phyloP scores from a whole-genome alignment of 192 early-diverging fungal species.

The Tieghemiomyces parasiticus region DNA sequence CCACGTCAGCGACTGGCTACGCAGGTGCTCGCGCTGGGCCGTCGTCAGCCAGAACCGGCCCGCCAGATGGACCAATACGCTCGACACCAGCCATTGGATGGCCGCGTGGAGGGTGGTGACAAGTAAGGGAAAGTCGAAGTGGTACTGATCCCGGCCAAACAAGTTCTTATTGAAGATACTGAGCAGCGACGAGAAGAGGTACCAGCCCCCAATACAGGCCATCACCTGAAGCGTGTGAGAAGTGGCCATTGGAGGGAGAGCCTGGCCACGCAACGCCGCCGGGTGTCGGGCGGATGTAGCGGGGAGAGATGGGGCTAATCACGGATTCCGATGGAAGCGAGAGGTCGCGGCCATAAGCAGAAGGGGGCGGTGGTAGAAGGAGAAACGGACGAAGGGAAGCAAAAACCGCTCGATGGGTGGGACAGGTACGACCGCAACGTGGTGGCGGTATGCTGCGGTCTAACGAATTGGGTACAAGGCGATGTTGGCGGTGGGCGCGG shows the following conservation, averaged over 20 bases:
- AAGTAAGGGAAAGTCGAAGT: conserved; percentile 65
- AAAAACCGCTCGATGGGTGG: too few relatives aligned
- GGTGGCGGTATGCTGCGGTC: too few relatives aligned
- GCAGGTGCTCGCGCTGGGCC: conserved; percentile 15
- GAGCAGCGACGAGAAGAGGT: conserved; percentile 54
- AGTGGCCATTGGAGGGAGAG: neutral
- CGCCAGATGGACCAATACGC: conserved; percentile 29
- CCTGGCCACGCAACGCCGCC: neutral
- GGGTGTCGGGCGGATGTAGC: neutral
- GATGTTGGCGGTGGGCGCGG: too few relatives aligned
- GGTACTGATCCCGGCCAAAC: conserved; percentile 52
- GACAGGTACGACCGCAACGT: too few relatives aligned
- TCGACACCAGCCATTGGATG: conserved; percentile 52
- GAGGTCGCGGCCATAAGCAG: neutral
- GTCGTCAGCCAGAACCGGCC: conserved; percentile 17
- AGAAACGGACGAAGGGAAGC: too few relatives aligned
- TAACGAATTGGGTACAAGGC: too few relatives aligned
- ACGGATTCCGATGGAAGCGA: neutral
- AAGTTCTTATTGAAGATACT: conserved; percentile 77
- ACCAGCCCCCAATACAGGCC: conserved; percentile 46
- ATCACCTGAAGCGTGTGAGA: conserved; percentile 16
- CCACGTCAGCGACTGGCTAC: neutral
- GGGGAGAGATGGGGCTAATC: neutral
- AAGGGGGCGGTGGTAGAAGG: too few relatives aligned
- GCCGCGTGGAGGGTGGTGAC: conserved; percentile 60